Percentiles rank a stretch among this genome's conserved stretches.
Evolutionary conservation across 176 grass and related monocot species (phyloP).

Genomic region (Carex scoparia): DNA sequence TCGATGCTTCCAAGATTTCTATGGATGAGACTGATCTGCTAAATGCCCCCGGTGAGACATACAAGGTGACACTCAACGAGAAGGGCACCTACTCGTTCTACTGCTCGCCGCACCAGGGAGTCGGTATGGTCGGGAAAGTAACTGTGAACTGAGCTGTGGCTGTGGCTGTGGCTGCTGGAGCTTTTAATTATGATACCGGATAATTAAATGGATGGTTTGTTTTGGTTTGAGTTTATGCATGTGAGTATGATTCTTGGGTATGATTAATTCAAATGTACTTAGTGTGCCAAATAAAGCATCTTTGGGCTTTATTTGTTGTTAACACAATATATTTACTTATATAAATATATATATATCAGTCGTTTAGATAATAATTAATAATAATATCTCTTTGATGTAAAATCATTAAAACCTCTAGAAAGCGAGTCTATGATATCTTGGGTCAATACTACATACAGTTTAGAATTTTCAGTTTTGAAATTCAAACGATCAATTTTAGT

Average conservation of each 20-base stretch:
- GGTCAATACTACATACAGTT: too few species aligned
- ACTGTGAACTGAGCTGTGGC: constrained; percentile 62
- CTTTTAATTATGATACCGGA: neutral
- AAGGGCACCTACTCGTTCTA: constrained; percentile 88
- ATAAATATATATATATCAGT: neutral
- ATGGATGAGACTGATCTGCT: constrained; percentile 58
- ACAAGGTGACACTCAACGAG: constrained; percentile 61
- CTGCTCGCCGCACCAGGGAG: constrained; percentile 80
- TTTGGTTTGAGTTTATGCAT: constrained; percentile 5
- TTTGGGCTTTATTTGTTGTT: neutral
- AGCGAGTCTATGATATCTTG: too few species aligned
- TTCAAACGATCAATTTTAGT: too few species aligned
- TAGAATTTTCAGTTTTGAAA: too few species aligned
- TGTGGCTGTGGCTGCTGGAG: neutral
- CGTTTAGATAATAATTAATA: too few species aligned
- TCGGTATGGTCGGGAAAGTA: constrained; percentile 79
- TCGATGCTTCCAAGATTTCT: constrained; percentile 60
- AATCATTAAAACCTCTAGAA: too few species aligned
- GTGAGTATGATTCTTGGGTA: constrained; percentile 11
- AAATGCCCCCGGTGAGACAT: constrained; percentile 59
- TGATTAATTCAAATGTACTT: neutral
- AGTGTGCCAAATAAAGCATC: neutral
- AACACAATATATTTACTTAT: neutral
- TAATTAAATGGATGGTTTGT: neutral
- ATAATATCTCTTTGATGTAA: too few species aligned